Conservation (phyloP, 2,329 filamentous ascomycete genomes). For the Intubia oerlemansii region DNA sequence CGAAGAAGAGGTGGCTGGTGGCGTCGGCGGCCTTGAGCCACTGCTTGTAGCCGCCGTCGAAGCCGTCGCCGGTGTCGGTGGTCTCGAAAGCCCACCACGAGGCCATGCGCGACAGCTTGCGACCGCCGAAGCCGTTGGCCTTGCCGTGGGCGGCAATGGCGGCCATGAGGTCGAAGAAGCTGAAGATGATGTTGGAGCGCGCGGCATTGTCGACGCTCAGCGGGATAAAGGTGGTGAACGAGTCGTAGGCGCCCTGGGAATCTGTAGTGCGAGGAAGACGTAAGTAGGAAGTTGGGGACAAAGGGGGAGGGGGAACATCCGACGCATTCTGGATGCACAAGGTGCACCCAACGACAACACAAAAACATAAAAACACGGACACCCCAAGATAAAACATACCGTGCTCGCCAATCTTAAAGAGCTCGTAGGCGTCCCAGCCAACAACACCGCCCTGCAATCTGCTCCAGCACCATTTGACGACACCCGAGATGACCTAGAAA, state of each 20-base stretch:
- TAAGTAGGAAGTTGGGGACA: not conserved
- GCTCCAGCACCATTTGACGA: slow-evolving; percentile 98
- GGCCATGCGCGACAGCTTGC: slow-evolving; percentile 84
- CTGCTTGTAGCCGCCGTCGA: slow-evolving; percentile 79
- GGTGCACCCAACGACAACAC: no score
- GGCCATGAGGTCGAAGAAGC: slow-evolving; percentile 86
- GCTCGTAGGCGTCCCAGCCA: slow-evolving; percentile 90
- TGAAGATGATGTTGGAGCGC: slow-evolving; percentile 73
- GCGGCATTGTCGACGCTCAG: slow-evolving; percentile 77
- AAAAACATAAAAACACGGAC: no score
- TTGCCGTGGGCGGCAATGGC: slow-evolving; percentile 87
- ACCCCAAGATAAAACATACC: slow-evolving; percentile 34
- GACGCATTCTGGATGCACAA: no score
- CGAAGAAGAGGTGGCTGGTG: slow-evolving; percentile 92
- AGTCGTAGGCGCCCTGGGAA: slow-evolving; percentile 75
- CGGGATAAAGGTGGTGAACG: slow-evolving; percentile 91
- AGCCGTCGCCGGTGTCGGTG: slow-evolving; percentile 67
- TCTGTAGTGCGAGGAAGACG: slow-evolving; percentile 34
- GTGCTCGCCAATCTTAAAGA: slow-evolving; percentile 85
- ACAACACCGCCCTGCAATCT: slow-evolving; percentile 78
- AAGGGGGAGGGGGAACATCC: no score
- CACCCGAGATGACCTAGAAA: slow-evolving; percentile 65
- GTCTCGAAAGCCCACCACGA: slow-evolving; percentile 99
- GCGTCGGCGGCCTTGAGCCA: slow-evolving; percentile 89
- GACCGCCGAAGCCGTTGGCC: slow-evolving; percentile 74